Conservation (phyloP, 1,139 yeast species). For the Saccharomyces hybrid region DNA sequence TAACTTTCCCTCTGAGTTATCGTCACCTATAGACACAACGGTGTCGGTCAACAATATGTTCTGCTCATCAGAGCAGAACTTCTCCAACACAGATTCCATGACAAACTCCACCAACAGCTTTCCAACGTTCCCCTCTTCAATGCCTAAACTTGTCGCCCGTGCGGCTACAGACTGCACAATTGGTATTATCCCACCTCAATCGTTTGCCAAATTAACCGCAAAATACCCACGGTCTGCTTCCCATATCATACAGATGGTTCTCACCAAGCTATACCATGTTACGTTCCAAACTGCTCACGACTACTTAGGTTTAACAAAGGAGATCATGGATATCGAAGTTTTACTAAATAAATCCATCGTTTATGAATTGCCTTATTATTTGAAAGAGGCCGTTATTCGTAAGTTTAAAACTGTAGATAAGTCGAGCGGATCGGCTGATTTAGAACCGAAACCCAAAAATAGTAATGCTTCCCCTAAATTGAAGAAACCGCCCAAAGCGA, state of each 20-base stretch:
- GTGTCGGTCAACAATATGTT: not conserved
- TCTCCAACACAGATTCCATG: slow-evolving; percentile 1
- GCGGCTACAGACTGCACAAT: slow-evolving; percentile 59
- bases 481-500: not conserved
- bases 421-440: not conserved
- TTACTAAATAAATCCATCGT: slow-evolving; percentile 48
- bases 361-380: slow-evolving; percentile 54
- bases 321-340: slow-evolving; percentile 70
- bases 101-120: not conserved
- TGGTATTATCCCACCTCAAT: slow-evolving; percentile 82
- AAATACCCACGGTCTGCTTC: slow-evolving; percentile 87
- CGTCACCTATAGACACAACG: not conserved
- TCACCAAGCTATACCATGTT: slow-evolving; percentile 79
- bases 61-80: not conserved
- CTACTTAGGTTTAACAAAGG: slow-evolving; percentile 78
- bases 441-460: not conserved
- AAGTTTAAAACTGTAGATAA: slow-evolving; percentile 30
- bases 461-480: not conserved
- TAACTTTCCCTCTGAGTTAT: not conserved
- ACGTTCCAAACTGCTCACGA: slow-evolving; percentile 86
- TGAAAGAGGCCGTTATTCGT: slow-evolving; percentile 47
- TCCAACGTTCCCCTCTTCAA: slow-evolving; percentile 1
- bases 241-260: slow-evolving; percentile 87
- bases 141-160: slow-evolving; percentile 36
- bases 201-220: slow-evolving; percentile 64